phyloP scores from a whole-genome alignment of 1,139 yeast species.

The Geotrichum carabidarum region DNA sequence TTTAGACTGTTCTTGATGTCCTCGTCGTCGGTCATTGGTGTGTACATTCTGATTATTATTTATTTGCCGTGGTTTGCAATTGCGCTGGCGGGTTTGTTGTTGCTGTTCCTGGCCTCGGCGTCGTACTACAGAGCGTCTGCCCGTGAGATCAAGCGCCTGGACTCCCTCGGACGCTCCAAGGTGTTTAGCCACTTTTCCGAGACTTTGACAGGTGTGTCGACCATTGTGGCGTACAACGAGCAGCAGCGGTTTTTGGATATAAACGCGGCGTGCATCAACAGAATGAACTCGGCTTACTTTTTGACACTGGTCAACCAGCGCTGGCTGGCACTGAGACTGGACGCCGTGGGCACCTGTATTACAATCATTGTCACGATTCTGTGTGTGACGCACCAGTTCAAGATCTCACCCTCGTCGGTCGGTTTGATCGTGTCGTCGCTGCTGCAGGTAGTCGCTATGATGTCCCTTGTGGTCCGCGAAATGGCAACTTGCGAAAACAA shows the following conservation, averaged over 20 bases:
- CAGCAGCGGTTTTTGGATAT: constrained; percentile 46
- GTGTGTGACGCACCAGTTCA: constrained; percentile 60
- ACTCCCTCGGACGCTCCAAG: constrained; percentile 67
- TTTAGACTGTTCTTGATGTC: constrained; percentile 47
- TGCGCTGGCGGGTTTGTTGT: constrained; percentile 54
- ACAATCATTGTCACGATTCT: constrained; percentile 50
- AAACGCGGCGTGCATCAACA: constrained; percentile 50
- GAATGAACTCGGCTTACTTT: constrained; percentile 68
- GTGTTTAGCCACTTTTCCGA: constrained; percentile 78
- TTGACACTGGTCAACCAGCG: constrained; percentile 66
- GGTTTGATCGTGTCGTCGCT: constrained; percentile 61
- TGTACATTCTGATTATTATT: constrained; percentile 60
- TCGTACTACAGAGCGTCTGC: constrained; percentile 71
- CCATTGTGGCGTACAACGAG: constrained; percentile 60
- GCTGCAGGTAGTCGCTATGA: constrained; percentile 29
- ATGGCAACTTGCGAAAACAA: constrained; percentile 71
- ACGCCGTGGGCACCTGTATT: constrained; percentile 46
- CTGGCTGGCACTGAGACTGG: constrained; percentile 69
- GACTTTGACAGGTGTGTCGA: constrained; percentile 62
- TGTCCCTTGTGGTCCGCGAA: constrained; percentile 41
- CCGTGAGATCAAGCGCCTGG: constrained; percentile 77
- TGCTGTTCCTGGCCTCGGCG: constrained; percentile 47
- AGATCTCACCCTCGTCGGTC: constrained; percentile 57
- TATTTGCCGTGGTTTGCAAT: constrained; percentile 75
- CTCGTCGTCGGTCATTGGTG: constrained; percentile 54